Base-by-base conservation (phyloP, 352 stramenopile genomes). In the Phytophthora aleatoria region DNA sequence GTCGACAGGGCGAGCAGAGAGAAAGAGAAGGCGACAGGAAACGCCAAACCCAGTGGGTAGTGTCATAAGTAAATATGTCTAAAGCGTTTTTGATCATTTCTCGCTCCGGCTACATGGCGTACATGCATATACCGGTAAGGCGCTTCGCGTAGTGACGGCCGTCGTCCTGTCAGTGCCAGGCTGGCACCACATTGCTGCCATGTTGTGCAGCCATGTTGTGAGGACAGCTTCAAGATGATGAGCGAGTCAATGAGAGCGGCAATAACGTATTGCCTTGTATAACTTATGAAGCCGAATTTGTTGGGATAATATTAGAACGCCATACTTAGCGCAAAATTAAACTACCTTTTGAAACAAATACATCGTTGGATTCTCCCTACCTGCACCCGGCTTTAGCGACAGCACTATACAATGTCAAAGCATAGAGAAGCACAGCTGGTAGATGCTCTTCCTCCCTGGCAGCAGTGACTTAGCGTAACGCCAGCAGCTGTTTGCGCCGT, bases 11-110 rank as follows among this genome's bases (percentile, higher is more conserved):
- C 16, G 10, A 20, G 39, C 20, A 42, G 26, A 36, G 48, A 45
- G 24, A 50, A 28, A 62, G 58, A 48, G 47, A 51, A 47, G 27
- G 20, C 54, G 38, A 50, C 10, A 16, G 41, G 54, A 5, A 31
- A 33, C 42, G 43, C 30, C 60, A 54, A 48, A 57, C 60, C 52
- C 60, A 68, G 16, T 61, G 60, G 60, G 60, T 68, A 68, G 54
- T 69, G 54, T 65, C 47, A 60, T 60, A 55, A 69, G 61, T 69
- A 65, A 69, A 65, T 69, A 54, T 65, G 61, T 64, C 48, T 54
- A 69, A 62, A 54, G 30, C 47, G 38, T 59, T 39, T 57, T 63
- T 63, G 52, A 45, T 51, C 27, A 49, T 43, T 60, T 66, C 28
- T 58, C 12, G 30, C 47, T 43, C 30, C 48, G 30, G 9, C 16